Conservation (phyloP, 1,284 basidiomycete genomes). For the Ceratorhiza oryzae-sativae region DNA sequence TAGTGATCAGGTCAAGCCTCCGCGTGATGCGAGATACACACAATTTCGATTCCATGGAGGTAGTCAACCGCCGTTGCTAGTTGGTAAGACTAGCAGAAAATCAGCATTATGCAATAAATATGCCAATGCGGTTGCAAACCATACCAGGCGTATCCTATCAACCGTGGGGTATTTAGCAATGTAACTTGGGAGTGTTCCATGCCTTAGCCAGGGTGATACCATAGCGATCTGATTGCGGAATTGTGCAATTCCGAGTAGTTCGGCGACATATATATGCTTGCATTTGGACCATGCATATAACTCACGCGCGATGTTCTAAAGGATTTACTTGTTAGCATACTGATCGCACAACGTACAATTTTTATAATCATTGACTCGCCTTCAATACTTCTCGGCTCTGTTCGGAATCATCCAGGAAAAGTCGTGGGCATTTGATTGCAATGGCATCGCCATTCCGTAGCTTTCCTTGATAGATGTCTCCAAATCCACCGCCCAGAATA, state of each 20-base stretch:
- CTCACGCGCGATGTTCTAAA: not conserved
- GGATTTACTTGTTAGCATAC: not conserved
- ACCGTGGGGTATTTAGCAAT: not conserved
- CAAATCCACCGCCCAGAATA: not conserved
- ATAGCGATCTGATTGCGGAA: not conserved
- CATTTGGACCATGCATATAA: conserved; percentile 19
- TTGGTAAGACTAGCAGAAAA: not conserved
- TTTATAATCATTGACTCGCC: not conserved
- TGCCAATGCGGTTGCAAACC: not conserved
- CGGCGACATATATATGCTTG: not conserved
- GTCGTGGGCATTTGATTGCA: not conserved
- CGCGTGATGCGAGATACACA: not conserved
- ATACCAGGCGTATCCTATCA: not conserved
- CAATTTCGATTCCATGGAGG: not conserved
- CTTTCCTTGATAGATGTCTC: not conserved
- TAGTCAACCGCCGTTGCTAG: conserved; percentile 9
- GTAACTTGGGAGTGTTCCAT: not conserved
- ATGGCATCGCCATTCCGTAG: not conserved
- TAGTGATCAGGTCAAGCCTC: not conserved
- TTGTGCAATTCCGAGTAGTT: not conserved
- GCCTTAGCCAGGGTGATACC: not conserved
- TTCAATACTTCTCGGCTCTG: not conserved
- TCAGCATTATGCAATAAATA: not conserved
- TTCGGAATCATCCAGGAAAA: not conserved
- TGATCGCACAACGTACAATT: not conserved